Base-by-base conservation (phyloP, 1,284 basidiomycete species). In the Ceratobasidium sp. region DNA sequence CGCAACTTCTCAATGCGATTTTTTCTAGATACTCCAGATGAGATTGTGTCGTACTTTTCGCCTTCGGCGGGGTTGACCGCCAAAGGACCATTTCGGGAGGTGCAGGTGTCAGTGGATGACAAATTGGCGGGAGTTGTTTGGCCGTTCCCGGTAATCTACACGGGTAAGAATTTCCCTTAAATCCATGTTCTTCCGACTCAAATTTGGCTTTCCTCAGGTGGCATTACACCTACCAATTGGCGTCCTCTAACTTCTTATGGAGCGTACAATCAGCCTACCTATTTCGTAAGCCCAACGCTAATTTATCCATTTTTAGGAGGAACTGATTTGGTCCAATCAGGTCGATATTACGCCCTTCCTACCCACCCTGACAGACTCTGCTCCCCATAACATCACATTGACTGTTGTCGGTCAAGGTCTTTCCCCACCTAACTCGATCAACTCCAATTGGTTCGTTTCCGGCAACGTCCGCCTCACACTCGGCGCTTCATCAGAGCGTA, bases 91-190 rank as follows among this genome's bases (percentile, higher is more conserved):
- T 77, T 76, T 50, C 76, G 78, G 8, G 78, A 79, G 51, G 69
- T 78, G 9, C 78, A 77, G 60, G 73, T 79, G 7, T 33, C 50
- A 15, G 62, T 79, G n/a, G 78, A 79, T 73, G 76, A 64, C 19
- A 44, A 56, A 9, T 72, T 78, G 6, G 78, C 50, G 41, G 78
- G 78, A 1, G 64, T 78, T 27, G 76, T 75, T 0, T 75, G 76
- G 36, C 78, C 78, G 5, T 78, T 77, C 50, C 78, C 78, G 3
- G 78, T 79, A 8, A 75, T 78, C 29, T 79, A 78, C 51, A 78
- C 78, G 1, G 74, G 65, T 69, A 19, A 4, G 36, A 24, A 65
- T 67, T 29, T 47, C 2, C 9, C 19, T n/a, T 33, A 6, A 1
- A 19, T 22, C 8, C 24, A n/a, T 31, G 1, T 11, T 9, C 8